Conservation (phyloP, 2,329 filamentous ascomycete genomes). For the Pyricularia pennisetigena region DNA sequence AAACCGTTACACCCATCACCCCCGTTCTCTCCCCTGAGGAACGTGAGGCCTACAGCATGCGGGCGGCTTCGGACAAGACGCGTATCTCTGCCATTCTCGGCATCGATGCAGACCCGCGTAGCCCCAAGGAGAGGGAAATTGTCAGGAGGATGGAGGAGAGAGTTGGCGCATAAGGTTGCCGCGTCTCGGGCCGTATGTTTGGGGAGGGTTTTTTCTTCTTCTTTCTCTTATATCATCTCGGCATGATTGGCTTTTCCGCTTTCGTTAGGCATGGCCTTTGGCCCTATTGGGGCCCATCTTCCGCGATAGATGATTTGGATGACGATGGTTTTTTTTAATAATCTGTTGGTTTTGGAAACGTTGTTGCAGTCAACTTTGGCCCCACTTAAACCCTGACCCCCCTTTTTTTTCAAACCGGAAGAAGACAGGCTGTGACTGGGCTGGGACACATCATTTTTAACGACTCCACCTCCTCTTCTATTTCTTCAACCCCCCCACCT, state of each 20-base stretch:
- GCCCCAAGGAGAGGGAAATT: constrained; percentile 46
- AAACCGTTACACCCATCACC: constrained; percentile 37
- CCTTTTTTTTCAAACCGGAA: background rate
- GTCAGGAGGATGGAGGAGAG: constrained; percentile 44
- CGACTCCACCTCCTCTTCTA: background rate
- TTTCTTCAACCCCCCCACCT: background rate
- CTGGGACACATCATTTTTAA: background rate
- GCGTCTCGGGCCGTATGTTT: background rate
- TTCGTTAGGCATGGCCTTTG: background rate
- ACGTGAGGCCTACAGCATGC: constrained; percentile 27
- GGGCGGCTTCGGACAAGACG: constrained; percentile 38
- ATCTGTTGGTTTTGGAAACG: background rate
- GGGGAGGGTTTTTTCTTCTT: background rate
- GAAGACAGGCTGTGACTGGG: background rate
- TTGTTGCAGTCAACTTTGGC: background rate
- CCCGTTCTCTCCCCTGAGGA: constrained; percentile 42
- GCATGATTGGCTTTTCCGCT: background rate
- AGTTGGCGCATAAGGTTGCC: background rate
- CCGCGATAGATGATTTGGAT: background rate
- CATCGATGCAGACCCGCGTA: constrained; percentile 47
- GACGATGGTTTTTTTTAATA: background rate
- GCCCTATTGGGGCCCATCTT: background rate
- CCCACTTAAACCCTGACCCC: background rate
- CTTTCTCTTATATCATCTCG: background rate
- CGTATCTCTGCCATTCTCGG: constrained; percentile 54